Evolutionary conservation across 2,329 filamentous ascomycete genomes (phyloP).

Genomic region (Dactylellina haptotyla): DNA sequence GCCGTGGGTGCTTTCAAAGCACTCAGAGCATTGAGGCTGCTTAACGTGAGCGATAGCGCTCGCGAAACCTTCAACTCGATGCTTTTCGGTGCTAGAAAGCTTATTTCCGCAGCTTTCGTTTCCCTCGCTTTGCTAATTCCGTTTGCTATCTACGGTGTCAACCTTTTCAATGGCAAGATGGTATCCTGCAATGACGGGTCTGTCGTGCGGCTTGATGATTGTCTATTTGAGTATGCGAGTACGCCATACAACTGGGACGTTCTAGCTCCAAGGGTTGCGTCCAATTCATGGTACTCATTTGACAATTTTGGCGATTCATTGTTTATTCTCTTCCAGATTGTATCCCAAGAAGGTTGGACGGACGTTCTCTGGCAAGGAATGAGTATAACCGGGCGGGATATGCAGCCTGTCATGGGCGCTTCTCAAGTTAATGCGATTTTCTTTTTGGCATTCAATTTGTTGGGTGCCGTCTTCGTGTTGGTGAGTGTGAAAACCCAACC

Average conservation of each 20-base stretch:
- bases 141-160: conserved; percentile 95
- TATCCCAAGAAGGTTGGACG: conserved; percentile 97
- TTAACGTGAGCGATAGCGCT: conserved; percentile 96
- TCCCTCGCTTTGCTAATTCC: conserved; percentile 93
- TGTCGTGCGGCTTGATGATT: conserved; percentile 73
- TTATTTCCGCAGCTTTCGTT: conserved; percentile 89
- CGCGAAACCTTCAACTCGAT: conserved; percentile 96
- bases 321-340: conserved; percentile 98
- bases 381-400: conserved; percentile 77
- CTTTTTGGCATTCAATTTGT: conserved; percentile 94
- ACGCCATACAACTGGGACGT: conserved; percentile 85
- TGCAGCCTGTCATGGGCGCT: conserved; percentile 75
- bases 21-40: conserved; percentile 83
- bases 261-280: conserved; percentile 80
- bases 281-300: conserved; percentile 88
- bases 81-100: conserved; percentile 92
- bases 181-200: conserved; percentile 79
- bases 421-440: conserved; percentile 89
- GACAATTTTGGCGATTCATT: conserved; percentile 93
- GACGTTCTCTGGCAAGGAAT: conserved; percentile 89
- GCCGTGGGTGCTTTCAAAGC: conserved; percentile 98
- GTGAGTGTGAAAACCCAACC: conserved; percentile 35
- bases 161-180: conserved; percentile 87
- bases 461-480: conserved; percentile 94
- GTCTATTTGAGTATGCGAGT: conserved; percentile 83